These are phyloP conservation scores for Talaromyces sp. DNA, from an alignment of 2,329 filamentous ascomycete species.

Conservation along the genomic window DNA sequence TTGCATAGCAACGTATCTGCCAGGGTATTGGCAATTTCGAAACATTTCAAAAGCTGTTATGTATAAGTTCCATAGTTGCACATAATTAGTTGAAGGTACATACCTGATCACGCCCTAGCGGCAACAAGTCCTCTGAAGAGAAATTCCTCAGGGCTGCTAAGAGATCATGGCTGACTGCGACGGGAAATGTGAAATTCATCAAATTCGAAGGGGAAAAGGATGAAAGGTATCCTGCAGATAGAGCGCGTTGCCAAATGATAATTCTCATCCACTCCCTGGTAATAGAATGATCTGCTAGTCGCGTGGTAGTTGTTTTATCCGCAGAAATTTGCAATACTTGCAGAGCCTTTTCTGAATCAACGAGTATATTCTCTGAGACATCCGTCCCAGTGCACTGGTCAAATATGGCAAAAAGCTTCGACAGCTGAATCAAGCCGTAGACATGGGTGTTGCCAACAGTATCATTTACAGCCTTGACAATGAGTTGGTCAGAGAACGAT, in stretches of 20 bases:
- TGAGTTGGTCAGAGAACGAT: conserved; percentile 16
- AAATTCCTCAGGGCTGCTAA: conserved; percentile 19
- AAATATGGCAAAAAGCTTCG: conserved; percentile 20
- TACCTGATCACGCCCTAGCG: conserved; percentile 26
- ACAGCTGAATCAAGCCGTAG: conserved; percentile 20
- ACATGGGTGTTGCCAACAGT: conserved; percentile 14
- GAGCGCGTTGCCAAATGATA: conserved; percentile 26
- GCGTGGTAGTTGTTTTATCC: conserved; percentile 13
- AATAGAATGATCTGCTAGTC: conserved; percentile 23
- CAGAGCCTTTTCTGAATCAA: conserved; percentile 17
- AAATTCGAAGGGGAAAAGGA: conserved; percentile 16
- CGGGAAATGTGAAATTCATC: conserved; percentile 23
- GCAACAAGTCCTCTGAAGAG: conserved; percentile 20
- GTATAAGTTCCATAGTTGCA: background rate
- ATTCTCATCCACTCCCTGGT: conserved; percentile 28
- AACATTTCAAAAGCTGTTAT: conserved; percentile 24
- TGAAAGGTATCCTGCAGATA: conserved; percentile 20
- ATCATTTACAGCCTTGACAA: conserved; percentile 3
- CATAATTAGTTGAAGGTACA: background rate
- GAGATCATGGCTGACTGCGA: conserved; percentile 19
- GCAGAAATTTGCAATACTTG: conserved; percentile 14
- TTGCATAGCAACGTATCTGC: conserved; percentile 23
- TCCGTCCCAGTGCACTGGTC: conserved; percentile 13
- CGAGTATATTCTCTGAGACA: conserved; percentile 9
- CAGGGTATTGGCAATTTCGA: conserved; percentile 26